These are phyloP conservation scores for Phanerochaete carnosa DNA, from an alignment of 768 basidiomycete species.

Conservation along the genomic window DNA sequence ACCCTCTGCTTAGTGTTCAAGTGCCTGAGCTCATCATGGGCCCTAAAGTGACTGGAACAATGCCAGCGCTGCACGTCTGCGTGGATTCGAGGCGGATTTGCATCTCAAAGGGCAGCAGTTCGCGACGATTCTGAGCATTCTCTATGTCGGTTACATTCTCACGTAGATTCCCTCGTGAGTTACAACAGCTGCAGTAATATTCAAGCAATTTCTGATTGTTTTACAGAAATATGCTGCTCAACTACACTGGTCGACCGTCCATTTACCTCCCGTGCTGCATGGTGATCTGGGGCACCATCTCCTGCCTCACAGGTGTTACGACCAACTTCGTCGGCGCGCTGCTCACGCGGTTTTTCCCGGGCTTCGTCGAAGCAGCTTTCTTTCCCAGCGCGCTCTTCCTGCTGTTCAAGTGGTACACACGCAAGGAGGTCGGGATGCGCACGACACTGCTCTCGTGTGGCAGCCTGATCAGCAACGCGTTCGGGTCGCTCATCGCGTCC, in stretches of 20 bases:
- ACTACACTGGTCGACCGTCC: constrained; percentile 65
- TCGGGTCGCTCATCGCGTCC: constrained; percentile 76
- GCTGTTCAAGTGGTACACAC: constrained; percentile 71
- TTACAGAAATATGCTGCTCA: constrained; percentile 66
- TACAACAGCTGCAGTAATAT: background rate
- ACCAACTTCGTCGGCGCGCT: constrained; percentile 54
- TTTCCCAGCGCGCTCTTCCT: constrained; percentile 67
- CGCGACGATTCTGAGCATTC: constrained; percentile 60
- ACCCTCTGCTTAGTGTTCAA: background rate
- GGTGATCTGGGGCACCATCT: constrained; percentile 56
- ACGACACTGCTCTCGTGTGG: constrained; percentile 71
- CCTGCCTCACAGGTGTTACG: constrained; percentile 41
- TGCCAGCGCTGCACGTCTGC: constrained; percentile 70
- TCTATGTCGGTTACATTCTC: constrained; percentile 70
- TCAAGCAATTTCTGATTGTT: background rate
- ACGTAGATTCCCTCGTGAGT: constrained; percentile 79
- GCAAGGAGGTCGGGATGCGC: constrained; percentile 63
- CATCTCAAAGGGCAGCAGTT: constrained; percentile 61
- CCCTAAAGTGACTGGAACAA: no score
- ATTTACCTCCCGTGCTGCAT: constrained; percentile 64
- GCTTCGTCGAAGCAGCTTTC: constrained; percentile 57
- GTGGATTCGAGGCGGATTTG: constrained; percentile 70
- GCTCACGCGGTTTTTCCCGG: constrained; percentile 70
- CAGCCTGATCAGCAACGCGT: constrained; percentile 75
- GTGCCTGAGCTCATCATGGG: background rate